Evolutionary conservation across 179 eudicot species (phyloP), one percentile per base, ranked within the genome.

Genomic region (Corrigiola litoralis): DNA sequence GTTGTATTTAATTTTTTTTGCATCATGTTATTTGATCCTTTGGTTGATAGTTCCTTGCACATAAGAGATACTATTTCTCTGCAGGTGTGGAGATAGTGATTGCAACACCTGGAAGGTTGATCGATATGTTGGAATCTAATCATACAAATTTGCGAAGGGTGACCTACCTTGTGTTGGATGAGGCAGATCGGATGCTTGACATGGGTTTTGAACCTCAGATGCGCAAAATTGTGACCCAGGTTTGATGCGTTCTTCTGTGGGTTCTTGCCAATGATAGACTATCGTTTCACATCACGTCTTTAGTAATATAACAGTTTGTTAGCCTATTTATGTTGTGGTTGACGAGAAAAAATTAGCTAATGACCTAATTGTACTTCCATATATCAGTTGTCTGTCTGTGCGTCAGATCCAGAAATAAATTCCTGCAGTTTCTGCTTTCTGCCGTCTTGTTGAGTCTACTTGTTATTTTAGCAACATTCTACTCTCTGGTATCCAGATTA

Each of bases 131-230:
- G 74, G 96, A 90, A 77, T 85, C 97, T 23, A 86, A 79, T 65
- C 84, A 84, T 45, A 90, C 97, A 53, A 94, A 90, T 81, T 65
- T 94, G 79, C 87, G 75, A 76, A 81, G 97, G 75, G 96, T 94
- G 32, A 90, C 99, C 44, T 91, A 94, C 70, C 87, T 94, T 69
- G 99, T 91, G 32, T 79, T 94, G 70, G 99, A 94, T 54, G 99
- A 94, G 80, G 99, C 99, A 61, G 99, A 94, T 79, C 83, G 99
- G 45, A 94, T 90, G 99, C 77, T 94, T 70, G 99, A 94, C 72
- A 94, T 94, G 99, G 97, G 97, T 9, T 94, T 90, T 88, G 97
- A 94, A 80, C 99, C 99, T 61, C 99, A 94, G 72, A 94, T 94
- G 65, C 84, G 97, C 77, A 94, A 94, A 81, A 86, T 94, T 71